phyloP scores from a whole-genome alignment of 768 basidiomycete species.

The Glaciozyma martinii region DNA sequence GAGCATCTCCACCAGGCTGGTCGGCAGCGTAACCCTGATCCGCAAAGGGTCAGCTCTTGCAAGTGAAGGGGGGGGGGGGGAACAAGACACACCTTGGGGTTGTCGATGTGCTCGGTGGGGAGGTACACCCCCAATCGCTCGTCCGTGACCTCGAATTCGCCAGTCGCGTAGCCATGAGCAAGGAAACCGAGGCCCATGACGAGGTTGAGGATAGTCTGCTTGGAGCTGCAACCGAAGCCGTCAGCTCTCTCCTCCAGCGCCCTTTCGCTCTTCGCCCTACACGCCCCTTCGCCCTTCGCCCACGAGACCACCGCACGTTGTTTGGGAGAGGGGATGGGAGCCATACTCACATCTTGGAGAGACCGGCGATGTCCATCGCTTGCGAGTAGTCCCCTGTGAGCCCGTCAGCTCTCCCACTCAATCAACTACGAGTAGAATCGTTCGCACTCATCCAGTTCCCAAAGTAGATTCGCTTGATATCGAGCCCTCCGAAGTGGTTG shows the following conservation, averaged over 20 bases:
- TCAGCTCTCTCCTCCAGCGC: neutral
- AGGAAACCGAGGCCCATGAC: conserved; percentile 87
- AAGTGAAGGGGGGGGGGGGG: neutral
- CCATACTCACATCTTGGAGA: conserved; percentile 24
- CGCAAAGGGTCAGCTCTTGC: no score
- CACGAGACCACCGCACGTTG: no score
- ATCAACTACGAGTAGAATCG: conserved; percentile 43
- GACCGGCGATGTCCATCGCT: conserved; percentile 40
- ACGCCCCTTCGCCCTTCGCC: neutral
- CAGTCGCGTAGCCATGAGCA: conserved; percentile 50
- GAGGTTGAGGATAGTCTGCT: conserved; percentile 55
- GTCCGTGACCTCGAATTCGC: conserved; percentile 41
- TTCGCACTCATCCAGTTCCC: conserved; percentile 36
- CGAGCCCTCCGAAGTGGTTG: conserved; percentile 39
- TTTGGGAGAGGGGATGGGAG: no score
- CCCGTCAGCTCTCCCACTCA: no score
- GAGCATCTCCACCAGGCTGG: conserved; percentile 54
- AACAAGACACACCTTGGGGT: conserved; percentile 35
- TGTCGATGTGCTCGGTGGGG: conserved; percentile 44
- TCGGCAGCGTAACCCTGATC: conserved; percentile 22
- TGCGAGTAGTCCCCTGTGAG: conserved; percentile 52
- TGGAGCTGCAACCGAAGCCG: conserved; percentile 2
- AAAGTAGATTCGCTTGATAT: conserved; percentile 41
- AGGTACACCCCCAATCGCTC: conserved; percentile 45
- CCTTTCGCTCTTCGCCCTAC: neutral